Evolutionary conservation across 2,329 filamentous ascomycete genomes (phyloP), one percentile per base, ranked within the genome.

Genomic region (Epichloe sp.): DNA sequence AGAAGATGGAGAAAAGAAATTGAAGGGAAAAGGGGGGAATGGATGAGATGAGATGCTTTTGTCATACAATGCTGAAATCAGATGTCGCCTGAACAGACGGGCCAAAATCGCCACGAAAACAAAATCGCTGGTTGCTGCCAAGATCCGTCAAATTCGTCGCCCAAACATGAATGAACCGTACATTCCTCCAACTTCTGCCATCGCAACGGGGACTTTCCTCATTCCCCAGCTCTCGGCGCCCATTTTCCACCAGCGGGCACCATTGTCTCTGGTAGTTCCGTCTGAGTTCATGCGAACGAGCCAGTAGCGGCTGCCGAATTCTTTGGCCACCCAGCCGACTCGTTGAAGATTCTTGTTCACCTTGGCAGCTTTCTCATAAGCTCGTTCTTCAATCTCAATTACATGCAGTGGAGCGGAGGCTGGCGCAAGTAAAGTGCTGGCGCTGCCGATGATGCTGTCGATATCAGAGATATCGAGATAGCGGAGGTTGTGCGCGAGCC

Each of bases 161-260:
- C 77, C 77, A 67, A 81, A 82, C 78, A 82, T 82, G 60, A 77
- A 81, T 23, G 72, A 77, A 21, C 93, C 93, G 63, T 97, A 96
- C 63, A 95, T 94, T 55, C 88, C 88, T 60, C 95, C 93, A 26
- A 97, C 86, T 66, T 97, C 91, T 49, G 90, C 88, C 62, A 82
- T 80, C 26, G 86, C 88, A 58, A 97, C 84, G n/a, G 91, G 94
- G 42, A 97, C 77, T 71, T 97, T 93, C 55, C 85, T 77, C 81
- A 89, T 89, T 38, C 87, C 87, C 87, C 87, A 91, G 70, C 82
- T 86, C 59, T 80, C 79, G 47, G 86, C 86, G 35, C 87, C 87
- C 83, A 88, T 85, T 72, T 93, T 93, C 87, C 87, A 93, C 60
- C 71, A 69, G 57, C 82, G 77, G 62, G 85, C 80, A 51, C 70